Percentiles rank a stretch among this genome's conserved stretches.
These are phyloP conservation scores for Diaporthe citri DNA, from an alignment of 2,329 filamentous ascomycete genomes.

Conservation along the genomic window DNA sequence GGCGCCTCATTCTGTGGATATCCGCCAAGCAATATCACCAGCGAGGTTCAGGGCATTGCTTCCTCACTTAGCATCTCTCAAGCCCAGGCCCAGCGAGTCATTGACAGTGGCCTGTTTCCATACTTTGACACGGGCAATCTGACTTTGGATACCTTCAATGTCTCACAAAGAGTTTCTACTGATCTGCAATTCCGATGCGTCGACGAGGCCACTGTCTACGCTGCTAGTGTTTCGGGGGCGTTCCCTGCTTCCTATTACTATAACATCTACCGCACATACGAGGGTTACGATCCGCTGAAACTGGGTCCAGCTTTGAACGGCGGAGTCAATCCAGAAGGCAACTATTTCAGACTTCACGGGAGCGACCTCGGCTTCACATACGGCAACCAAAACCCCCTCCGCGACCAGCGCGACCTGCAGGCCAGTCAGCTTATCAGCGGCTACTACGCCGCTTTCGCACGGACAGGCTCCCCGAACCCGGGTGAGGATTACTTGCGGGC, in stretches of 20 bases:
- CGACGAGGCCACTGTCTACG: conserved; percentile 67
- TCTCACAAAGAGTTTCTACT: conserved; percentile 64
- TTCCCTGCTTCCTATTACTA: conserved; percentile 39
- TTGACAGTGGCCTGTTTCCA: conserved; percentile 62
- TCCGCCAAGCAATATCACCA: conserved; percentile 56
- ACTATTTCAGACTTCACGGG: conserved; percentile 37
- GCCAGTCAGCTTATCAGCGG: conserved; percentile 38
- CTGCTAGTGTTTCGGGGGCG: conserved; percentile 46
- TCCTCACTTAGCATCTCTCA: conserved; percentile 59
- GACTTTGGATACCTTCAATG: conserved; percentile 67
- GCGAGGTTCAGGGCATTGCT: conserved; percentile 57
- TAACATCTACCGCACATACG: conserved; percentile 33
- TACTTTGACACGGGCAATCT: conserved; percentile 61
- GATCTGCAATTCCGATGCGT: conserved; percentile 68
- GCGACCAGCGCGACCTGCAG: conserved; percentile 32
- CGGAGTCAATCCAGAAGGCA: conserved; percentile 25
- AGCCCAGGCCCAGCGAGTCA: conserved; percentile 55
- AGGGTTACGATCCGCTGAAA: conserved; percentile 34
- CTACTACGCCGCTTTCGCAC: conserved; percentile 35
- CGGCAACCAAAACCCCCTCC: conserved; percentile 34
- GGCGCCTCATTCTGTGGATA: conserved; percentile 64
- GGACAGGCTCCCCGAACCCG: conserved; percentile 35
- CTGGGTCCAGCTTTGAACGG: conserved; percentile 31
- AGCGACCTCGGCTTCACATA: conserved; percentile 37
- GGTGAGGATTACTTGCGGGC: conserved; percentile 23